Percentiles rank a stretch among this genome's conserved stretches.
Evolutionary conservation across 805 yeast genomes (phyloP).

Genomic region (Ogataea trehaloabstinens): DNA sequence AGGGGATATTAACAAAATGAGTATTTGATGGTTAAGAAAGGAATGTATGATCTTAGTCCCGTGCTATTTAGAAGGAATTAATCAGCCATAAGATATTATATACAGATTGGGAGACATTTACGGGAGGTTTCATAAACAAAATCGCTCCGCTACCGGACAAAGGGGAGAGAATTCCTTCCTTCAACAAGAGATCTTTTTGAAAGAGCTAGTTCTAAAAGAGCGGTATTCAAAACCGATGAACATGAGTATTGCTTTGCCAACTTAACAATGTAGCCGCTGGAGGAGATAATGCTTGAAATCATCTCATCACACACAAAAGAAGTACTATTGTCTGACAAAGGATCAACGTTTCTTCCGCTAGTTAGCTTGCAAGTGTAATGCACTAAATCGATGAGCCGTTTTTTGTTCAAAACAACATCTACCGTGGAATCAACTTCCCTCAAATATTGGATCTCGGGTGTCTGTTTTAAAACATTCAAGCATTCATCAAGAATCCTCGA

Average conservation of each 20-base stretch:
- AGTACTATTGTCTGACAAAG: conserved; percentile 2
- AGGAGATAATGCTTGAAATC: conserved; percentile 3
- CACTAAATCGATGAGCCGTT: conserved; percentile 14
- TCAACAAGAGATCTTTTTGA: conserved; percentile 5
- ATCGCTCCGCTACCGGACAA: conserved; percentile 6
- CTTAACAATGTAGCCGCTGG: conserved; percentile 10
- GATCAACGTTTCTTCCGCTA: background rate
- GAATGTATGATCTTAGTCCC: too few relatives aligned
- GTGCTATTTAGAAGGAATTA: too few relatives aligned
- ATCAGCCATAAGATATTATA: too few relatives aligned
- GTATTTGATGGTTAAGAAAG: too few relatives aligned
- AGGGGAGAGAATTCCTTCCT: background rate
- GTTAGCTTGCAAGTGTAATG: conserved; percentile 4
- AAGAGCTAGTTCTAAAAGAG: conserved; percentile 8
- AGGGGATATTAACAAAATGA: too few relatives aligned
- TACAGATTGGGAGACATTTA: too few relatives aligned
- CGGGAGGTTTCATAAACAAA: too few relatives aligned
- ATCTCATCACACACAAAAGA: background rate
- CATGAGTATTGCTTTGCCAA: conserved; percentile 6
- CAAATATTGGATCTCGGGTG: conserved; percentile 6
- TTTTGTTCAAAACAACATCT: conserved; percentile 12
- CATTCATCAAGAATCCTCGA: conserved; percentile 14
- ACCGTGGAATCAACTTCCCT: conserved; percentile 16
- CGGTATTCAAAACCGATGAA: conserved; percentile 3
- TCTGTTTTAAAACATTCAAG: conserved; percentile 8